phyloP scores from a whole-genome alignment of 768 basidiomycete genomes.

The Pisolithus orientalis region DNA sequence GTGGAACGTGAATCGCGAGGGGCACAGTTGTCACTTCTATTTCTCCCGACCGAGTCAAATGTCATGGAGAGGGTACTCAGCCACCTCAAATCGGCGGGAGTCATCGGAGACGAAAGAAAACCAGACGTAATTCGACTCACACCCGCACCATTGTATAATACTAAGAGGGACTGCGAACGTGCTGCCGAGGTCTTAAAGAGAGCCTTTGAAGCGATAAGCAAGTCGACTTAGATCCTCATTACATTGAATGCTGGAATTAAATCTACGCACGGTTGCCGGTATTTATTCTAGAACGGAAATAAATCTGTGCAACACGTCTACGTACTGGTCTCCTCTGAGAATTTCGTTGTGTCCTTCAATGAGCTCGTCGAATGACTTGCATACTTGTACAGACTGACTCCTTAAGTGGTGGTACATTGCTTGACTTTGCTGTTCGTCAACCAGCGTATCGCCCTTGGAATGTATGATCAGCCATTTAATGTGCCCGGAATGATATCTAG shows the following conservation, averaged over 20 bases:
- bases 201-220: constrained; percentile 34
- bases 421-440: constrained; percentile 58
- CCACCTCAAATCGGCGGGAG: constrained; percentile 58
- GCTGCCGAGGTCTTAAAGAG: constrained; percentile 63
- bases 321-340: constrained; percentile 36
- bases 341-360: constrained; percentile 51
- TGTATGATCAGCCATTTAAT: constrained; percentile 71
- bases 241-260: background rate
- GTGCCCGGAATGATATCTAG: constrained; percentile 28
- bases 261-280: too few species aligned
- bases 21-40: constrained; percentile 81
- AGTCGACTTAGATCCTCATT: constrained; percentile 3
- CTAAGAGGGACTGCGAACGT: constrained; percentile 66
- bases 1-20: constrained; percentile 60
- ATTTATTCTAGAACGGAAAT: constrained; percentile 3
- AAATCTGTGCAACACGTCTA: constrained; percentile 40
- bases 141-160: constrained; percentile 85
- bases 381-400: constrained; percentile 19
- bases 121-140: constrained; percentile 91
- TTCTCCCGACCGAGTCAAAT: constrained; percentile 51
- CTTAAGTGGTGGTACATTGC: constrained; percentile 50
- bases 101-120: constrained; percentile 87
- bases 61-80: constrained; percentile 69
- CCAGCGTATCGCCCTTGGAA: constrained; percentile 63
- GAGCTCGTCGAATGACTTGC: constrained; percentile 35